Evolutionary conservation across 2,329 filamentous ascomycete species (phyloP), one percentile per base, ranked within the genome.

Genomic region (Cryoendolithus antarcticus): DNA sequence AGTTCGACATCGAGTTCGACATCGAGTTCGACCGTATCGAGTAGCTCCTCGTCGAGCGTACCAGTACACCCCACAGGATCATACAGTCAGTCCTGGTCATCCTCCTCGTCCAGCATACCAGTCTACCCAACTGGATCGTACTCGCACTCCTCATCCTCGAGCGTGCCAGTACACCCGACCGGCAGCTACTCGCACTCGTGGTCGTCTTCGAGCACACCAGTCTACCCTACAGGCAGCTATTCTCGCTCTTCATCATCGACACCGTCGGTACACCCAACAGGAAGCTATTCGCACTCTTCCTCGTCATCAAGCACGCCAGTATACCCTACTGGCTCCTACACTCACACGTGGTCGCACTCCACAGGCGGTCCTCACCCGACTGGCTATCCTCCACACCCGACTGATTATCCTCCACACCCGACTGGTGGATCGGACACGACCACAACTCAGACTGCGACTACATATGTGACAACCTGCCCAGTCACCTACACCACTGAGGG

Each of bases 401-500:
- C 35, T 32, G 33, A 36, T 28, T 19, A 19, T 19, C 15, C 5
- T 19, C 15, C 15, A 19, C 34, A 36, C 34, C 30, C 35, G 4
- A 37, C 35, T 12, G 37, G 15, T 19, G 15, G 15, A 19, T 19
- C 34, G 1, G 34, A 40, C 30, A 40, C 38, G 9, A 34, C 33
- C 11, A 40, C 38, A 15, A 40, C 38, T 8, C 37, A 40, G 34
- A 40, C 38, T 13, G 37, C 38, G 1, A 19, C 15, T 5, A 19
- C 15, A 19, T 19, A 19, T 5, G 19, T 40, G 7, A 40, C 38
- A 1, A 40, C 38, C 11, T 40, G 38, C 38, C 38, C 38, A 5
- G 34, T 40, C 15, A 40, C 38, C 11, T 33, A 36, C 30, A 40
- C 38, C 7, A 36, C 12, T 13, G 38, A 34, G 10, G 32, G 30